Base-by-base conservation (phyloP, 257 asterid species). In the Echium plantagineum region DNA sequence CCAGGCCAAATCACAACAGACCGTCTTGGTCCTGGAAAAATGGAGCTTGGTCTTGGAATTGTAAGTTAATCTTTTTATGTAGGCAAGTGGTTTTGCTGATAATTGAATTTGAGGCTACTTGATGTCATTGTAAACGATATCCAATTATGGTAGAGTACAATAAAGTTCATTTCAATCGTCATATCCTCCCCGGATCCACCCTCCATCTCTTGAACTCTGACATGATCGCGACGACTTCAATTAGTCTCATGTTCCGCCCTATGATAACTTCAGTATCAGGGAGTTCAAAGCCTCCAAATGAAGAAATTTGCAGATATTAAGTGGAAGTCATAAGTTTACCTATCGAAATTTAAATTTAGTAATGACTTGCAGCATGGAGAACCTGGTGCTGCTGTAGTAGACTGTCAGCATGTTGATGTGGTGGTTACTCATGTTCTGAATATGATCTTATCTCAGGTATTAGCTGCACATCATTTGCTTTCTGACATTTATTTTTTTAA, bases 1-100 rank as follows among this genome's bases (percentile, higher is more conserved):
- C 98, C 98, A 0, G 98, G 98, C 74, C 98, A 75, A 74, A 83
- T 73, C 55, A 74, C 94, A 2, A 67, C 97, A 59, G 97, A 91
- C 67, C 95, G 98, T 68, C 74, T 91, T 68, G 98, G 95, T 75
- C 87, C 94, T 67, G 94, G 95, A 22, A 91, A 86, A 74, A 88
- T 91, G 89, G 98, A 88, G 87, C 97, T 91, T 84, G 98, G 98
- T 77, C 97, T 91, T 81, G 98, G 98, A 82, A 84, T 91, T 42
- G 98, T 91, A 76, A 87, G 94, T 65, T 1, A 17, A 10, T 10
- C 53, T 49, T 75, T 59, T 38, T 47, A 57, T 52, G 48, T 10
- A 48, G 26, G 15, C 52, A 46, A 60, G 26, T 24, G 3, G 52
- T 72, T 66, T 56, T 63, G 17, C 20, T 62, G 57, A 49, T 70